These are phyloP conservation scores for Hypomyces perniciosus DNA, from an alignment of 2,329 filamentous ascomycete genomes.

Conservation along the genomic window DNA sequence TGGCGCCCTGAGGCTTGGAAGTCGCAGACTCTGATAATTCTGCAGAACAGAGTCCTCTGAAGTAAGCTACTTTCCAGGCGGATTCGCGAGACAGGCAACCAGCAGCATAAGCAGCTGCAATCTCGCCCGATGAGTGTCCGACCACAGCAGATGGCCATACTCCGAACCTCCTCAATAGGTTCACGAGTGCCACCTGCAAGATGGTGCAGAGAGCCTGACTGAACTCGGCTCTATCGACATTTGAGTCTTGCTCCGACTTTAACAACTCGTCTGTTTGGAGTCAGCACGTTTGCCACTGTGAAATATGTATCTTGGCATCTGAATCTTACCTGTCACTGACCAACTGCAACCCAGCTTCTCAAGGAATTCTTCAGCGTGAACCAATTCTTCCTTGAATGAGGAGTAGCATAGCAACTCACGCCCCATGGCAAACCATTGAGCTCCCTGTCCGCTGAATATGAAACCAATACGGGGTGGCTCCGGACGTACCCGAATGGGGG, in stretches of 20 bases:
- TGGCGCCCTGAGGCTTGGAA: not conserved
- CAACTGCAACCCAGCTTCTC: conserved; percentile 5
- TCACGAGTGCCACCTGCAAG: conserved; percentile 12
- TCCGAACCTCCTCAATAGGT: conserved; percentile 5
- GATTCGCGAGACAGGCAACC: not conserved
- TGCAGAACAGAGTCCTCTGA: not conserved
- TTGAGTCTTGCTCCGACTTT: not conserved
- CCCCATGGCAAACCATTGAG: conserved; percentile 27
- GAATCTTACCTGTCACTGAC: not conserved
- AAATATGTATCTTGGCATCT: no score
- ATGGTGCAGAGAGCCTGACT: conserved; percentile 8
- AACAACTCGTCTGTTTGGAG: not conserved
- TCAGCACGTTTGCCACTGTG: no score
- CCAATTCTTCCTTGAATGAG: conserved; percentile 6
- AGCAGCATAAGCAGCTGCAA: conserved; percentile 2
- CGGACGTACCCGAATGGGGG: not conserved
- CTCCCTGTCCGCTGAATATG: conserved; percentile 29
- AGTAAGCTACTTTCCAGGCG: conserved; percentile 2
- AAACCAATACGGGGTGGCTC: conserved; percentile 16
- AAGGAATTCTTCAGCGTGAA: conserved; percentile 6
- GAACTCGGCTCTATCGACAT: not conserved
- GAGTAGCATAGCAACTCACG: conserved; percentile 20
- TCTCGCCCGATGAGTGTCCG: conserved; percentile 3
- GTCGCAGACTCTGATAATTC: not conserved
- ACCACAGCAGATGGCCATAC: not conserved